Evolutionary conservation across 768 basidiomycete genomes (phyloP).

Genomic region (Hemileccinum rubropunctum): DNA sequence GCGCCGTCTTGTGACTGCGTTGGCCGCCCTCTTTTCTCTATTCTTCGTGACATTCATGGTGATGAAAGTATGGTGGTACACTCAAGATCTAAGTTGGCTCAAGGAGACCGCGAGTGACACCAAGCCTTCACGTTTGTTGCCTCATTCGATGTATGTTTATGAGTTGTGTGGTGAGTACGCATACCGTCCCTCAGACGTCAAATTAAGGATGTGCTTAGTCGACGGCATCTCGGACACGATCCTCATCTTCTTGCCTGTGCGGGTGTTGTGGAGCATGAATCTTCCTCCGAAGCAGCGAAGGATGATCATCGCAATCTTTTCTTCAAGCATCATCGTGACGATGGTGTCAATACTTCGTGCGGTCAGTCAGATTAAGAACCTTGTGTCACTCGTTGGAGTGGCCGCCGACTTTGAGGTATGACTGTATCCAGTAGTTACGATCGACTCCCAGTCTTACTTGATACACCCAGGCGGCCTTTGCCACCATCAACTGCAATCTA

Average conservation of each 20-base stretch:
- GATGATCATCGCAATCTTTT: constrained; percentile 12
- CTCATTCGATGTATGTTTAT: constrained; percentile 3
- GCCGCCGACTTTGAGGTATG: constrained; percentile 17
- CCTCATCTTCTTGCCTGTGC: constrained; percentile 13
- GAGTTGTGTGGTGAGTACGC: constrained; percentile 17
- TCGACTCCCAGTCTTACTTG: not conserved
- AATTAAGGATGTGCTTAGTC: constrained; percentile 10
- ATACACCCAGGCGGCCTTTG: constrained; percentile 11
- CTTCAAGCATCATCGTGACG: constrained; percentile 12
- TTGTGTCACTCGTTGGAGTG: constrained; percentile 6
- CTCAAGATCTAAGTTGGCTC: constrained; percentile 7
- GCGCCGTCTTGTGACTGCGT: constrained; percentile 6
- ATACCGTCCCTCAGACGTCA: not conserved
- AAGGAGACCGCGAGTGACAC: not conserved
- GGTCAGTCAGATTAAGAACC: constrained; percentile 7
- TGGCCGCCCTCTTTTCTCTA: constrained; percentile 9
- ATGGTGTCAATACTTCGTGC: constrained; percentile 12
- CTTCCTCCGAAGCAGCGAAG: constrained; percentile 14
- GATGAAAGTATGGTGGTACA: constrained; percentile 12
- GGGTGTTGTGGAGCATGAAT: constrained; percentile 9
- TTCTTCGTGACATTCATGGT: constrained; percentile 5
- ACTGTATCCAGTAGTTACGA: no score
- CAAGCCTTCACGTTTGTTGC: not conserved
- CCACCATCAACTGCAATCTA: constrained; percentile 19
- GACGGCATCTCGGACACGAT: constrained; percentile 21